Evolutionary conservation across 2,329 filamentous ascomycete genomes (phyloP).

Genomic region (Fusarium circinatum): DNA sequence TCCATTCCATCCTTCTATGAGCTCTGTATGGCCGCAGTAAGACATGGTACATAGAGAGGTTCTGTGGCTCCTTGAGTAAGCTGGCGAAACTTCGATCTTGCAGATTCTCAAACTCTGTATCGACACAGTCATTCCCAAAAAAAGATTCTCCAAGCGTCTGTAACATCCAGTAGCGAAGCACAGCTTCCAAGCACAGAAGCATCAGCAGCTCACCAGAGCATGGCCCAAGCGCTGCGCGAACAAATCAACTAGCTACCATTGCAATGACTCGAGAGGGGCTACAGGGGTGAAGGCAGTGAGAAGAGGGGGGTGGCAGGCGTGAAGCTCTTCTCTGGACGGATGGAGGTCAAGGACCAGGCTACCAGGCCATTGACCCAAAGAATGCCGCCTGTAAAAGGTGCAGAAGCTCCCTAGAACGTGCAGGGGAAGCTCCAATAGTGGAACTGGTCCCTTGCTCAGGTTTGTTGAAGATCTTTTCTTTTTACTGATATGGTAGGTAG

Average conservation of each 20-base stretch:
- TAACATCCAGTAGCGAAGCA: slow-evolving; percentile 22
- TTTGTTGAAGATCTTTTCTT: slow-evolving; percentile 38
- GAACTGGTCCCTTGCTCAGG: slow-evolving; percentile 39
- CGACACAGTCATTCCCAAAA: background rate
- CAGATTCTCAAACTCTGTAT: slow-evolving; percentile 26
- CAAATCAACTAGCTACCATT: slow-evolving; percentile 47
- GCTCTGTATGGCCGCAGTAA: slow-evolving; percentile 19
- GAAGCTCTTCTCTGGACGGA: slow-evolving; percentile 33
- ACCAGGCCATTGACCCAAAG: slow-evolving; percentile 19
- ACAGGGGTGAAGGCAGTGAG: slow-evolving; percentile 37
- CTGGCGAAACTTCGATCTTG: slow-evolving; percentile 35
- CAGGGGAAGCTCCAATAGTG: slow-evolving; percentile 44
- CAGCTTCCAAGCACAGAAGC: slow-evolving; percentile 28
- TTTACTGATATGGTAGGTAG: slow-evolving; percentile 20
- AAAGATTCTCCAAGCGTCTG: slow-evolving; percentile 6
- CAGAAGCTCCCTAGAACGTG: slow-evolving; percentile 40
- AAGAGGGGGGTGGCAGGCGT: slow-evolving; percentile 37
- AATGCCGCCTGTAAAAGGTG: slow-evolving; percentile 35
- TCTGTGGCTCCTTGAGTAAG: slow-evolving; percentile 18
- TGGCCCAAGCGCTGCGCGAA: slow-evolving; percentile 41
- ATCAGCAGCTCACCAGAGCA: slow-evolving; percentile 37
- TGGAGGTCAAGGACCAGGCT: slow-evolving; percentile 29
- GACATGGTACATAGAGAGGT: background rate
- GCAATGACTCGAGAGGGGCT: slow-evolving; percentile 46
- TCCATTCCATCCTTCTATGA: slow-evolving; percentile 30